A percentile compares a stretch with the other conserved stretches of the same genome.
Conservation (phyloP, 2,329 filamentous ascomycete species). For the Penicillium sp. region DNA sequence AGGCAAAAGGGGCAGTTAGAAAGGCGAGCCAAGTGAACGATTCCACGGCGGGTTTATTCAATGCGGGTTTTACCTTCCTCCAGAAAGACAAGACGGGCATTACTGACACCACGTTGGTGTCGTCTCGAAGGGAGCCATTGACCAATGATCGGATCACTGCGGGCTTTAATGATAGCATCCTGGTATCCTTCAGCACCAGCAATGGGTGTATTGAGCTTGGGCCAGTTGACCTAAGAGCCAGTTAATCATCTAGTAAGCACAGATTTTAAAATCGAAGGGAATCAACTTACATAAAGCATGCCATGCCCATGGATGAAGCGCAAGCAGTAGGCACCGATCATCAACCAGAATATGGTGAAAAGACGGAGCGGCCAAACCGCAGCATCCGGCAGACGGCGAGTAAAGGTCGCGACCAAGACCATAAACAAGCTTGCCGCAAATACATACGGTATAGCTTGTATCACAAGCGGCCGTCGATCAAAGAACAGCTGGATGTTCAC, state of each 20-base stretch:
- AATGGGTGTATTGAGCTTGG: slow-evolving; percentile 85
- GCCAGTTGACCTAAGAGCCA: slow-evolving; percentile 82
- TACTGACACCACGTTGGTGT: slow-evolving; percentile 82
- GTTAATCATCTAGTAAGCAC: slow-evolving; percentile 3
- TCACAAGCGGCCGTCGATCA: slow-evolving; percentile 79
- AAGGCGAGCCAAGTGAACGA: neutral
- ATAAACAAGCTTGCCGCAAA: slow-evolving; percentile 84
- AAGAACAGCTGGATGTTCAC: slow-evolving; percentile 75
- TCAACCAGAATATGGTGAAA: slow-evolving; percentile 76
- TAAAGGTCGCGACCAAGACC: slow-evolving; percentile 72
- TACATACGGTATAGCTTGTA: slow-evolving; percentile 93
- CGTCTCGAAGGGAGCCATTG: slow-evolving; percentile 60
- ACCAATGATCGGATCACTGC: slow-evolving; percentile 80
- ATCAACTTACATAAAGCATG: slow-evolving; percentile 81
- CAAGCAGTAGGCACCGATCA: slow-evolving; percentile 68
- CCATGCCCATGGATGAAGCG: slow-evolving; percentile 82
- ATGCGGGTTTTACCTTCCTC: slow-evolving; percentile 99
- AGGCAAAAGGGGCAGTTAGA: neutral
- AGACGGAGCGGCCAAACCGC: slow-evolving; percentile 78
- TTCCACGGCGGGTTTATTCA: slow-evolving; percentile 51
- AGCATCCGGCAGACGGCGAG: slow-evolving; percentile 68
- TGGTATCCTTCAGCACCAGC: slow-evolving; percentile 86
- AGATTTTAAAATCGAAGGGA: neutral
- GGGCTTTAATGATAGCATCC: slow-evolving; percentile 78
- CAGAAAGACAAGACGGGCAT: slow-evolving; percentile 75